A percentile compares a stretch with the other conserved stretches of the same genome.
phyloP scores from a whole-genome alignment of 164 flowering plant species.

The Houttuynia cordata region DNA sequence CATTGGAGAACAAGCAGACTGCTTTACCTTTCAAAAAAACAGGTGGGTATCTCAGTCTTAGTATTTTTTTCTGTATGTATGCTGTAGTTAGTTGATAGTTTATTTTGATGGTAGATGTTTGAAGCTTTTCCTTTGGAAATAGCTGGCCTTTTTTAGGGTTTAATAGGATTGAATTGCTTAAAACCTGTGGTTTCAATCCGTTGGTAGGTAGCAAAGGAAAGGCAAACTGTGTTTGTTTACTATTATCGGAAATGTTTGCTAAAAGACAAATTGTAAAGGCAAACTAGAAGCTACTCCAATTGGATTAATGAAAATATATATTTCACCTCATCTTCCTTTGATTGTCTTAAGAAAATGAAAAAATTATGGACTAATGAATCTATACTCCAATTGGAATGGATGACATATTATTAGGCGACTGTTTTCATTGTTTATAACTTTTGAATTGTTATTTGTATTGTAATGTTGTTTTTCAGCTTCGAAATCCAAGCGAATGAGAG shows the following conservation, averaged over 20 bases:
- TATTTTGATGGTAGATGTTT: too few species aligned
- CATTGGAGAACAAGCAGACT: conserved; percentile 16
- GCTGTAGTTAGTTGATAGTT: background rate
- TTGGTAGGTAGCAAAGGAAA: too few species aligned
- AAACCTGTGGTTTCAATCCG: too few species aligned
- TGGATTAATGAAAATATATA: too few species aligned
- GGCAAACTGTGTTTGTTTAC: too few species aligned
- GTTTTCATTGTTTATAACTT: background rate
- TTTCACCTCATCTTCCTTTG: background rate
- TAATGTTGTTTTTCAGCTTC: conserved; percentile 9
- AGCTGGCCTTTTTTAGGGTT: too few species aligned
- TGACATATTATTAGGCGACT: too few species aligned
- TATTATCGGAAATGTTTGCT: too few species aligned
- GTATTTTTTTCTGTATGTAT: background rate
- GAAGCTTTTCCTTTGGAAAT: too few species aligned
- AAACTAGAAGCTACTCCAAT: background rate
- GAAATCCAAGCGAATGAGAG: conserved; percentile 27
- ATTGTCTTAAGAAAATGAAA: background rate
- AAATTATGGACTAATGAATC: background rate
- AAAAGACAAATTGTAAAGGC: background rate
- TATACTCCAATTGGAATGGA: background rate
- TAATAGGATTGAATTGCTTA: too few species aligned
- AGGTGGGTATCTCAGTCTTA: conserved; percentile 11
- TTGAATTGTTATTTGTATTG: background rate
- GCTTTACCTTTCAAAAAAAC: conserved; percentile 10